Percentiles rank a stretch among this genome's conserved stretches.
phyloP scores from a whole-genome alignment of 805 yeast genomes.

The Clavispora fructus region DNA sequence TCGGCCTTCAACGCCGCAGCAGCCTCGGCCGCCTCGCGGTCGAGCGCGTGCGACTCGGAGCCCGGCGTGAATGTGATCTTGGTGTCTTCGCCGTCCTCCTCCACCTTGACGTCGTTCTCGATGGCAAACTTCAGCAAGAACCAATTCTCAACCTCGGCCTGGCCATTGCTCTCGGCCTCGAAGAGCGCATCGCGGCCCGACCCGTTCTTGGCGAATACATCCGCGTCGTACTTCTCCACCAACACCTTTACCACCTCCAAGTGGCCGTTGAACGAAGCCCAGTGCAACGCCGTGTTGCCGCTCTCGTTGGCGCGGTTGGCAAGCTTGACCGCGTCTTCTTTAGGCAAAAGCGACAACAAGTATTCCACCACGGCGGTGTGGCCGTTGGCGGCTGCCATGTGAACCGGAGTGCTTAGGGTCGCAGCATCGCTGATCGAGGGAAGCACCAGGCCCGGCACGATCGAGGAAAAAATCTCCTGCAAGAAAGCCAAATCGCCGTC shows the following conservation, averaged over 20 bases:
- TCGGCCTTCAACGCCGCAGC: constrained; percentile 3
- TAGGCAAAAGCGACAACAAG: constrained; percentile 45
- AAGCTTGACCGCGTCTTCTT: constrained; percentile 36
- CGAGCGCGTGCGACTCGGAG: constrained; percentile 39
- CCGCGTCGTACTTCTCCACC: constrained; percentile 72
- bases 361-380: constrained; percentile 64
- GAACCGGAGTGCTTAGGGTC: constrained; percentile 72
- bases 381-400: constrained; percentile 96
- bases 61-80: constrained; percentile 40
- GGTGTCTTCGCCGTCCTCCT: constrained; percentile 36
- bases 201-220: constrained; percentile 71
- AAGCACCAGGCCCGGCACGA: constrained; percentile 39
- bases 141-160: constrained; percentile 73
- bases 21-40: constrained; percentile 29
- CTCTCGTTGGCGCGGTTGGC: constrained; percentile 51
- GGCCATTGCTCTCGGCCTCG: constrained; percentile 80
- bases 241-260: constrained; percentile 61
- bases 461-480: constrained; percentile 58
- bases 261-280: constrained; percentile 93
- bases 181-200: constrained; percentile 78
- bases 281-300: constrained; percentile 93
- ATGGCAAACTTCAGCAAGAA: constrained; percentile 69
- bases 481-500: constrained; percentile 80
- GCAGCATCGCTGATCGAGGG: constrained; percentile 53
- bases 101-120: constrained; percentile 46